Base-by-base conservation (phyloP, 495 filamentous ascomycete species). In the Xylaria sp. region DNA sequence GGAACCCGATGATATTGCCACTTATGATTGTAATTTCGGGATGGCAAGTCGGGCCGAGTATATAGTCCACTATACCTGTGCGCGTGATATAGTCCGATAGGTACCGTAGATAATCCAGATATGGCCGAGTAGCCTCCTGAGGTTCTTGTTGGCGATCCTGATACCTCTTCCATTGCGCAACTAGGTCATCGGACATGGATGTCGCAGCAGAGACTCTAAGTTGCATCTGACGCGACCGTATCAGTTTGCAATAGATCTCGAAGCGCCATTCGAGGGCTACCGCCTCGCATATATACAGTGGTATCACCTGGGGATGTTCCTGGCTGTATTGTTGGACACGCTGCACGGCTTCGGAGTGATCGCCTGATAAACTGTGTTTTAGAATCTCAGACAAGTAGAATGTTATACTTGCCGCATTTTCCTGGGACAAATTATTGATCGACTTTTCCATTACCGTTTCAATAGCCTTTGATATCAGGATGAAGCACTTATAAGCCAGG, bases 41-140 rank as follows among this genome's bases (percentile, higher is more conserved):
- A 76, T 98, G 96, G 21, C 96, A 97, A 67, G 93, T 94, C 53
- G 95, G 90, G 2, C 96, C 93, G 67, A 98, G 89, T 35, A 99
- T 87, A 78, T 98, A 97, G 58, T 93, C 89, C 53, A 97, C 85
- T 31, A 97, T 85, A 69, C 87, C 88, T 55, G 89, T 89, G 4
- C 84, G 73, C 33, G 89, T 80, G 52, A 97, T 85, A 70, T 90
- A 91, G 29, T 86, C 80, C 26, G 92, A 86, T 65, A 94, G 82
- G 73, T 90, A 92, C 41, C 86, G 84, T 61, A 93, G 80, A 19
- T 91, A 82, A 0, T 89, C 85, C 26, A 77, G 58, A 53, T 73
- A 33, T 29, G 61, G 52, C 14, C 61, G 63, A 33, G 55, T 71
- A 71, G 87, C 82, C 7, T 83, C 77, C 43, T 76, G 73, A 0